A percentile compares a stretch with the other conserved stretches of the same genome.
Conservation (phyloP, 1,139 yeast species). For the Kodamaea anthophila region DNA sequence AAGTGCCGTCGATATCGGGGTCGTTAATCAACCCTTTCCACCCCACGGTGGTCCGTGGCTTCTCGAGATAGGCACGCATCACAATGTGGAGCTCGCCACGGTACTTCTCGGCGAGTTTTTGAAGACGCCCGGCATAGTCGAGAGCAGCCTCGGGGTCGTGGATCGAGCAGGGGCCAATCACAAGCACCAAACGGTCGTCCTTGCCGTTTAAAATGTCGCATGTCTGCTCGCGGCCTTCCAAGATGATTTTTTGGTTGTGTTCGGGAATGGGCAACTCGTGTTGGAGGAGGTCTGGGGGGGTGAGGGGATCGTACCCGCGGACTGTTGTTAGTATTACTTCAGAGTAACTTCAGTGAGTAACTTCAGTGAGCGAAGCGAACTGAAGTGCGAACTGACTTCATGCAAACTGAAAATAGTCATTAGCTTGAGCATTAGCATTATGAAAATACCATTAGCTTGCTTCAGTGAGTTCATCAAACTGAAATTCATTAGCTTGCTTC, state of each 20-base stretch:
- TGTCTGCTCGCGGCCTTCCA: conserved; percentile 73
- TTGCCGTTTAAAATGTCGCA: conserved; percentile 64
- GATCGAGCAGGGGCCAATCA: conserved; percentile 95
- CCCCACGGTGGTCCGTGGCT: conserved; percentile 98
- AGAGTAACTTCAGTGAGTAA: too few species aligned
- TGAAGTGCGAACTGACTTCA: too few species aligned
- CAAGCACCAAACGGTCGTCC: conserved; percentile 74
- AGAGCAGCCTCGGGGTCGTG: conserved; percentile 92
- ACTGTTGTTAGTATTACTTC: conserved; percentile 13
- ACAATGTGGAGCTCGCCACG: conserved; percentile 75
- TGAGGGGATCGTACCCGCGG: conserved; percentile 84
- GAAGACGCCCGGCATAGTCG: conserved; percentile 72
- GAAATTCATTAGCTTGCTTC: too few species aligned
- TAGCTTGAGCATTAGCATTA: too few species aligned
- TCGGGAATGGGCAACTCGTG: conserved; percentile 75
- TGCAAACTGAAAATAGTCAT: too few species aligned
- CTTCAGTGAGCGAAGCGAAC: too few species aligned
- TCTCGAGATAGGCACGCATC: conserved; percentile 97
- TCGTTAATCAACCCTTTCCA: conserved; percentile 98
- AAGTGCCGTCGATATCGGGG: conserved; percentile 92
- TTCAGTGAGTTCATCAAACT: too few species aligned
- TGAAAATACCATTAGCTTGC: too few species aligned
- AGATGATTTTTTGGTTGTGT: conserved; percentile 53
- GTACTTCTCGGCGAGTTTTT: conserved; percentile 53
- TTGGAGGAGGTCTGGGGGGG: conserved; percentile 91